Percentiles rank a stretch among this genome's conserved stretches.
These are phyloP conservation scores for Schwanniomyces etchellsii DNA, from an alignment of 1,139 yeast genomes.

Conservation along the genomic window DNA sequence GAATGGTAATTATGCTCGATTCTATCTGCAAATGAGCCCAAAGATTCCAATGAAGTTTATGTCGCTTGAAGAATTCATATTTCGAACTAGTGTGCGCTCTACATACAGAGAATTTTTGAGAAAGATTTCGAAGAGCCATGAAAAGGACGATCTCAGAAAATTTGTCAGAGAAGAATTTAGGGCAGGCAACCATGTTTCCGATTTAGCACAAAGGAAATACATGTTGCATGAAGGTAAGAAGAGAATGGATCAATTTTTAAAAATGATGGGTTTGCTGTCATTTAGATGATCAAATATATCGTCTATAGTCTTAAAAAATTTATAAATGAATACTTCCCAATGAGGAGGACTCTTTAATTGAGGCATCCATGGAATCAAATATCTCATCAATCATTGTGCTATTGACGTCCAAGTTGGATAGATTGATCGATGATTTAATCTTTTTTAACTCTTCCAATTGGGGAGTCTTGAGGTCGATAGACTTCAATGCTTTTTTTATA, in stretches of 20 bases:
- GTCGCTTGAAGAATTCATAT: constrained; percentile 38
- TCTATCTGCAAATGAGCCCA: neutral
- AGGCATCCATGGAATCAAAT: constrained; percentile 12
- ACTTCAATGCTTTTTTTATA: constrained; percentile 11
- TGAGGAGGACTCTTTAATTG: constrained; percentile 12
- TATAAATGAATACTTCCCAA: no score
- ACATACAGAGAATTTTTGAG: constrained; percentile 31
- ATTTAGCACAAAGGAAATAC: constrained; percentile 33
- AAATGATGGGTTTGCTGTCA: constrained; percentile 15
- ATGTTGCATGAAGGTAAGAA: constrained; percentile 31
- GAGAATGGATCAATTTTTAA: constrained; percentile 22
- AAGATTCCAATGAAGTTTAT: constrained; percentile 9
- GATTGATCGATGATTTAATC: constrained; percentile 5
- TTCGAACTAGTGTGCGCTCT: constrained; percentile 27
- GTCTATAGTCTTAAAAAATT: neutral
- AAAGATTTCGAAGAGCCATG: constrained; percentile 32
- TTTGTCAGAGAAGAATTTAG: constrained; percentile 33
- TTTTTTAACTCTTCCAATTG: constrained; percentile 13
- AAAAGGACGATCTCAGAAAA: constrained; percentile 27
- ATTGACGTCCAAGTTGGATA: neutral
- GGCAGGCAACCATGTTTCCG: constrained; percentile 19
- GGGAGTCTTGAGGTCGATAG: constrained; percentile 8
- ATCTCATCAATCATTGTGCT: neutral
- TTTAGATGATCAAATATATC: neutral
- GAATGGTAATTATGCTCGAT: constrained; percentile 7